Base-by-base conservation (phyloP, 2,329 filamentous ascomycete genomes). In the Talaromyces pinophilus region DNA sequence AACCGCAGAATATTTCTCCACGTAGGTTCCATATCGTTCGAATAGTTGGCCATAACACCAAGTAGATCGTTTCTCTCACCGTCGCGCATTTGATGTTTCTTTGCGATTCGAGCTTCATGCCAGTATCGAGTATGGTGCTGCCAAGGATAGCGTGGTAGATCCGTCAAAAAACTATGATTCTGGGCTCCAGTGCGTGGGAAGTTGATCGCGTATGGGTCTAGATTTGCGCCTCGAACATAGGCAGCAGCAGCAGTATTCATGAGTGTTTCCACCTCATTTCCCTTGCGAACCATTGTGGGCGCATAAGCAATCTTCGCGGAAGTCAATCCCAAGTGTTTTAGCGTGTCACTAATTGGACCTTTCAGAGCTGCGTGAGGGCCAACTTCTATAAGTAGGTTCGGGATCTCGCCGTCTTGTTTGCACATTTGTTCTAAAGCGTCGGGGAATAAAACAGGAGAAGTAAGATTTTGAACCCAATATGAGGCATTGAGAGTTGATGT, bases 391-490 rank as follows among this genome's bases (percentile, higher is more conserved):
- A 60, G 25, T 5, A 66, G 15, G 25, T 57, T 59, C 5, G 64
- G 64, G 38, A 3, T 15, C 5, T n/a, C 59, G 6, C n/a, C 62
- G 2, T 68, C 70, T 3, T 62, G 59, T 11, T 67, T 67, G 44
- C 63, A 40, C 28, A 69, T 67, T 52, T 64, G 44, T 5, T 44
- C 30, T 19, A 78, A 40, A 28, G 72, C 73, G 17, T 71, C 62
- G 19, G 70, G 70, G 67, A 79, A 81, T 1, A 74, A 67, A n/a
- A 80, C 77, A 3, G 77, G 70, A 1, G 71, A 68, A 1, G 72
- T 62, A 69, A 81, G 69, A 66, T 80, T 80, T 22, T 72, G 67
- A 1, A 73, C 70, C 76, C 78, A 80, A 63, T 81, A 79, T 5
- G 55, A 35, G 5, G 70, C 44, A 15, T 38, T 35, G 13, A 68